These are phyloP conservation scores for Eleusine indica DNA, from an alignment of 176 grass and related monocot genomes.

Conservation along the genomic window DNA sequence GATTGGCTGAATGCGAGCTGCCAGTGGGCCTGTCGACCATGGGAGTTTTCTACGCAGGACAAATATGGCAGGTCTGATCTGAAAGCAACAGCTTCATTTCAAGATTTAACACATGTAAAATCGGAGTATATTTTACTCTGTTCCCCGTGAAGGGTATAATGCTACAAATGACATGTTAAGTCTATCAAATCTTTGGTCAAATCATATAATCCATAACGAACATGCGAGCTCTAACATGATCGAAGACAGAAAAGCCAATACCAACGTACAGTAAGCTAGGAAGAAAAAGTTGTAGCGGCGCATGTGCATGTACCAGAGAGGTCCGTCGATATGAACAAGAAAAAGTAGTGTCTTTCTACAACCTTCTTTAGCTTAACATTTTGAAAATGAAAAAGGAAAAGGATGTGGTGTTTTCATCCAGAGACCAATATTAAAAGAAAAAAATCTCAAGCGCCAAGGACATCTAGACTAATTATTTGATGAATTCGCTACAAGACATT, in stretches of 20 bases:
- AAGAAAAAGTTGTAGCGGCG: neutral
- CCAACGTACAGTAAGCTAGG: neutral
- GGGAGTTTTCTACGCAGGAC: neutral
- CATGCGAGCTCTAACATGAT: neutral
- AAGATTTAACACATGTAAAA: neutral
- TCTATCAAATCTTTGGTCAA: neutral
- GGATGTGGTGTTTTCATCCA: neutral
- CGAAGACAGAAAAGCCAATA: neutral
- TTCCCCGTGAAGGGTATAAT: neutral
- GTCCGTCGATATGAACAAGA: neutral
- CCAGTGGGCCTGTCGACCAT: neutral
- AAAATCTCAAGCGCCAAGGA: neutral
- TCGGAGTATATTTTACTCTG: neutral
- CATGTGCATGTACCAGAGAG: too few relatives aligned
- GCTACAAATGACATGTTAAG: neutral
- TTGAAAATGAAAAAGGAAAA: neutral
- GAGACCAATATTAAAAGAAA: neutral
- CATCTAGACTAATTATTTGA: neutral
- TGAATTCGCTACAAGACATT: neutral
- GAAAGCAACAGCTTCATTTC: constrained; percentile 21
- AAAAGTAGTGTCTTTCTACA: neutral
- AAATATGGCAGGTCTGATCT: constrained; percentile 27
- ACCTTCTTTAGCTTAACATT: neutral
- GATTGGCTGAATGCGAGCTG: neutral
- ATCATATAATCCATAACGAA: neutral